Evolutionary conservation across 1,284 basidiomycete genomes (phyloP).

Genomic region (Cutaneotrichosporon daszewskae): DNA sequence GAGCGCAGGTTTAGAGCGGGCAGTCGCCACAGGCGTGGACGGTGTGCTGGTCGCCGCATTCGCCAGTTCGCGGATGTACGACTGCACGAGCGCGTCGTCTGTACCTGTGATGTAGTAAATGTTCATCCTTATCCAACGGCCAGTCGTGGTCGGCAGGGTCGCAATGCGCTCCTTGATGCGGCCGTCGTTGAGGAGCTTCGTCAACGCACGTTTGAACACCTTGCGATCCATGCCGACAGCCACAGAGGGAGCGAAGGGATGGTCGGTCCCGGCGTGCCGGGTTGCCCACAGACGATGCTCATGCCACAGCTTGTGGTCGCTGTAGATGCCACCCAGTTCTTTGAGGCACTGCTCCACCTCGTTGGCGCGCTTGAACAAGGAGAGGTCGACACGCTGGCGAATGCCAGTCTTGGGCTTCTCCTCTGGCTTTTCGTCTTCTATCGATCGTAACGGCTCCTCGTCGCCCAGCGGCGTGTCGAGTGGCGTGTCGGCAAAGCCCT

Average conservation of each 20-base stretch:
- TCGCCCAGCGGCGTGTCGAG: background rate
- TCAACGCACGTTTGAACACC: constrained; percentile 22
- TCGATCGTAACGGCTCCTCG: constrained; percentile 3
- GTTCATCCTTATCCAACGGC: constrained; percentile 24
- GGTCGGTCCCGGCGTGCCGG: constrained; percentile 32
- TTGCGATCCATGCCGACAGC: constrained; percentile 35
- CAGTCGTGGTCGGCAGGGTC: constrained; percentile 31
- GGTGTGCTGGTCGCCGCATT: constrained; percentile 3
- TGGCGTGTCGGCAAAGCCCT: background rate
- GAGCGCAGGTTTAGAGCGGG: constrained; percentile 6
- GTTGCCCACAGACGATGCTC: constrained; percentile 30
- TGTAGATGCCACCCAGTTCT: constrained; percentile 27
- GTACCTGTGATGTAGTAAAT: constrained; percentile 24
- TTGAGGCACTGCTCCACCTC: constrained; percentile 30
- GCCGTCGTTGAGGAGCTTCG: constrained; percentile 22
- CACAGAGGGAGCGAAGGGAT: constrained; percentile 28
- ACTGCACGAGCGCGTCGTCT: constrained; percentile 17
- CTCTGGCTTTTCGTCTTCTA: constrained; percentile 2
- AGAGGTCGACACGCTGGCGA: constrained; percentile 25
- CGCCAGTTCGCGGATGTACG: constrained; percentile 26
- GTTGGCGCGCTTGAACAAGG: constrained; percentile 23
- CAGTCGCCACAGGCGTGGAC: background rate
- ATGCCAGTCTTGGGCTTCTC: background rate
- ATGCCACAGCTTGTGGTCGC: constrained; percentile 20
- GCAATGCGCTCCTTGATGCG: constrained; percentile 29